Evolutionary conservation across 1,284 basidiomycete genomes (phyloP), one percentile per base, ranked within the genome.

Genomic region (Rhodofomes roseus): DNA sequence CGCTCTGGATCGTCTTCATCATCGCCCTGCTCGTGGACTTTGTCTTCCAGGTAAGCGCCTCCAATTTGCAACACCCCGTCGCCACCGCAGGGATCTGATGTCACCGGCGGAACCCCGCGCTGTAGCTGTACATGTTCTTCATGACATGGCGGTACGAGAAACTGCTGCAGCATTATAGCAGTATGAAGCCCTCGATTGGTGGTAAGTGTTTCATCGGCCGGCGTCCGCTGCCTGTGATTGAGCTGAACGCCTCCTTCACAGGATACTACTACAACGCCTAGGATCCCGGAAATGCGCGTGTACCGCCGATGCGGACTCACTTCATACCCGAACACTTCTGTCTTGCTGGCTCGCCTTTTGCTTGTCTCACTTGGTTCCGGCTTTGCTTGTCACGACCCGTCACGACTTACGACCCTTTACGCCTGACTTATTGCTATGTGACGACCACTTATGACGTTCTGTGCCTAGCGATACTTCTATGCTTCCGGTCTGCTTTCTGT

Each of bases 91-190:
- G 44, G 14, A 31, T 48, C 31, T 57, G 60, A 60, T 62, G 16
- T 65, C 57, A n/a, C 46, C 48, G n/a, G 59, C 18, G 36, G 58
- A 54, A 58, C 58, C 60, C 55, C 39, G 43, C 57, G 59, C 66
- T 63, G 65, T 70, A 88, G 87, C 66, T 87, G 57, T 89, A 89
- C 77, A 86, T 89, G 85, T 83, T 81, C 71, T 88, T 89, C 77
- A 74, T 89, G 73, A 79, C 78, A 68, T 90, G 86, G 87, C 78
- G 87, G 59, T 89, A 82, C 81, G 81, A 81, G 68, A 87, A 84
- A 71, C 78, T 85, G 58, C 72, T 89, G 71, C 84, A 87, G 72
- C 82, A 86, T 71, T 89, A 89, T 74, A 71, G 75, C 40, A 75
- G 73, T 65, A 81, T 90, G 83, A 84, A 86, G 68, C 84, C 85